Percentiles rank a stretch among this genome's conserved stretches.
These are phyloP conservation scores for Xylaria sp. DNA, from an alignment of 495 filamentous ascomycete species.

Conservation along the genomic window DNA sequence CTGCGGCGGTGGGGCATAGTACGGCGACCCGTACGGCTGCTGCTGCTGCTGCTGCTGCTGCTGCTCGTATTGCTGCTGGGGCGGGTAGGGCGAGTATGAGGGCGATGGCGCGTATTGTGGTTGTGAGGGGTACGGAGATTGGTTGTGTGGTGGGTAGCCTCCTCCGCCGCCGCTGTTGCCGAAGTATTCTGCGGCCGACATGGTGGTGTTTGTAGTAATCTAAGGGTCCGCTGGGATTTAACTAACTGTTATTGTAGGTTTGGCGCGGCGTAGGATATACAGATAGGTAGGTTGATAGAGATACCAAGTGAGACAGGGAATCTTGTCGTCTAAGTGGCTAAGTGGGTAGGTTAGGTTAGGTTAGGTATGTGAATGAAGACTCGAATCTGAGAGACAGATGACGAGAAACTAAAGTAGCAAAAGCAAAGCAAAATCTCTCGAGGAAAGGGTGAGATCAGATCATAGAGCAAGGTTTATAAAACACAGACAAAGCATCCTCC, in stretches of 20 bases:
- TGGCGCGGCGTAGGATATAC: neutral
- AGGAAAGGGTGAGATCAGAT: neutral
- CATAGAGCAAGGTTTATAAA: neutral
- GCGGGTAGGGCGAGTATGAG: constrained; percentile 34
- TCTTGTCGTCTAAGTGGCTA: neutral
- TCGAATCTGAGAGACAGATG: neutral
- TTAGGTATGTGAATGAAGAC: no score
- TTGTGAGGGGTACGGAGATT: constrained; percentile 36
- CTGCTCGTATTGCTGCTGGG: constrained; percentile 24
- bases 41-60: constrained; percentile 27
- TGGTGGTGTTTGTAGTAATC: constrained; percentile 28
- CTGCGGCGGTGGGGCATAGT: constrained; percentile 31
- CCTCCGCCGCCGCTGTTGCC: constrained; percentile 22
- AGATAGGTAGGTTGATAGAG: neutral
- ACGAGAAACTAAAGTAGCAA: neutral
- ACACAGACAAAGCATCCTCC: neutral
- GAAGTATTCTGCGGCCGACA: constrained; percentile 49
- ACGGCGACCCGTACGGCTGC: constrained; percentile 22
- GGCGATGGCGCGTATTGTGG: constrained; percentile 37
- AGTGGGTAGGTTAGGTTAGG: no score
- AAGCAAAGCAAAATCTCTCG: neutral
- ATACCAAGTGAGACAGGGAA: neutral
- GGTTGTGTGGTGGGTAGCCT: constrained; percentile 35
- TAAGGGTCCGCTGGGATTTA: neutral
- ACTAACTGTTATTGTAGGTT: neutral